Conservation (phyloP, 331 rosid species). For the Pyracantha coccinea region DNA sequence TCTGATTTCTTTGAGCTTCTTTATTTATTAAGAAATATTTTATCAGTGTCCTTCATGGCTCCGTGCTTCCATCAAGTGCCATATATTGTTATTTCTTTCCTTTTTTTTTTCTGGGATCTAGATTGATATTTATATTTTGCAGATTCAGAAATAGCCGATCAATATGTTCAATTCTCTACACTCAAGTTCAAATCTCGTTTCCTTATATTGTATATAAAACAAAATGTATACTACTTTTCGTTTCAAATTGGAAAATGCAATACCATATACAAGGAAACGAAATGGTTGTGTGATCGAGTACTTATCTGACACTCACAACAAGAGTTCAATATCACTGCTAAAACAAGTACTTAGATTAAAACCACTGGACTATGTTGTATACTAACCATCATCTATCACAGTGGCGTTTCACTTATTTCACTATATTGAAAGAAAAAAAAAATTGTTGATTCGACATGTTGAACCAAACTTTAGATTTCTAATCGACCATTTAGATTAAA, state of each 20-base stretch:
- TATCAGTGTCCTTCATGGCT: neutral
- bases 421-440: neutral
- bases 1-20: slow-evolving; percentile 3
- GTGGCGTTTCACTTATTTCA: neutral
- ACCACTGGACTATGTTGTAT: no score
- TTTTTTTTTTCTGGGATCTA: neutral
- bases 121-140: neutral
- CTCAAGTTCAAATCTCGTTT: no score
- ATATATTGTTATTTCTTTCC: neutral
- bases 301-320: neutral
- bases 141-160: no score
- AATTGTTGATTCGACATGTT: neutral
- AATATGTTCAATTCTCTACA: no score
- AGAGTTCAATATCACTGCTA: neutral
- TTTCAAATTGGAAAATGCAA: no score
- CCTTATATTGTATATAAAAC: no score
- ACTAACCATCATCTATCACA: neutral
- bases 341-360: no score
- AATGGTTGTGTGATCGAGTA: no score
- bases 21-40: neutral
- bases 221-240: no score
- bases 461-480: neutral
- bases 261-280: no score
- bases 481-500: neutral
- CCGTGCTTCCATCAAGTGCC: slow-evolving; percentile 4